These are phyloP conservation scores for Ophiostoma pallidulum DNA, from an alignment of 2,329 filamentous ascomycete species.

Conservation along the genomic window DNA sequence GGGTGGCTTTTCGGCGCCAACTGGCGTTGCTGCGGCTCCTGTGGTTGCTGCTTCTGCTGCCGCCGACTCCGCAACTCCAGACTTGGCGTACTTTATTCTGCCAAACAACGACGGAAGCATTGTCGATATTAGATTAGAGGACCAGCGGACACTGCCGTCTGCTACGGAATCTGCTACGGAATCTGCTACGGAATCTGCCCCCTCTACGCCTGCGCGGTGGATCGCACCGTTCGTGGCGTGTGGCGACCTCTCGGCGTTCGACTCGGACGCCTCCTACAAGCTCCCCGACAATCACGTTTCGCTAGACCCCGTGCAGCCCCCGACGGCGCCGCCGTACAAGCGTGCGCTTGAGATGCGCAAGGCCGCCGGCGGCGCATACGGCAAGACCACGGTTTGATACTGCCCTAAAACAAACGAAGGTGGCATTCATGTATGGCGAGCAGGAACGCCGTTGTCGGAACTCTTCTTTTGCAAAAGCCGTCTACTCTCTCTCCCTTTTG, in stretches of 20 bases:
- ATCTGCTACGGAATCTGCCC: too few species aligned
- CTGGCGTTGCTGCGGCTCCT: too few species aligned
- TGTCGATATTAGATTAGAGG: constrained; percentile 43
- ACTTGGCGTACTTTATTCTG: too few species aligned
- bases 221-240: constrained; percentile 96
- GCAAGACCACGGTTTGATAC: constrained; percentile 45
- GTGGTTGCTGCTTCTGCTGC: neutral
- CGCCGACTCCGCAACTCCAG: too few species aligned
- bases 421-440: neutral
- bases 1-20: constrained; percentile 40
- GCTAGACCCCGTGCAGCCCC: constrained; percentile 86
- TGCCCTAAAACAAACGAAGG: neutral
- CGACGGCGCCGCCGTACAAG: constrained; percentile 92
- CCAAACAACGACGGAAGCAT: constrained; percentile 26
- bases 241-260: constrained; percentile 87
- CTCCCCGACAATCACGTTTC: constrained; percentile 79
- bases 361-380: constrained; percentile 64
- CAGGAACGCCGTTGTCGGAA: neutral
- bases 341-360: constrained; percentile 77
- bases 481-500: neutral
- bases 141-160: constrained; percentile 24
- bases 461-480: neutral
- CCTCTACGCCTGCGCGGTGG: constrained; percentile 55
- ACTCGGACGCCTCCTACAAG: constrained; percentile 90
- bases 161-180: too few species aligned